Conservation (phyloP, 768 basidiomycete genomes). For the Pleurotus sapidus region DNA sequence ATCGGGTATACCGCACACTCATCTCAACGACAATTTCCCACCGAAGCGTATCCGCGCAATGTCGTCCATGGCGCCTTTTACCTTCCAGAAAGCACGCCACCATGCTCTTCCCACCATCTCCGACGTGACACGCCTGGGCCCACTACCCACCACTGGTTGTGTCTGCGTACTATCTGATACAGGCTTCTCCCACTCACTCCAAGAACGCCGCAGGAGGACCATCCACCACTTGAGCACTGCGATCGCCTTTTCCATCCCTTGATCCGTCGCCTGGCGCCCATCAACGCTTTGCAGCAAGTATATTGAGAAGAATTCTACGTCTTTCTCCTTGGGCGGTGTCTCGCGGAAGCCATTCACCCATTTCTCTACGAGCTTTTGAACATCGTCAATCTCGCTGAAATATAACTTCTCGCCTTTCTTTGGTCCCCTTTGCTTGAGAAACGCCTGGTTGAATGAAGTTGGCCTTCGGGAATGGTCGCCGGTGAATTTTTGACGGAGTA, state of each 20-base stretch:
- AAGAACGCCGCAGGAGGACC: constrained; percentile 61
- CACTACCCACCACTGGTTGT: constrained; percentile 11
- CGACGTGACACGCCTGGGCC: constrained; percentile 1
- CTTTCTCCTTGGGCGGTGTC: constrained; percentile 66
- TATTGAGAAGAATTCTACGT: constrained; percentile 71
- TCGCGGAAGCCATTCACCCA: constrained; percentile 72
- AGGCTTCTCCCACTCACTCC: constrained; percentile 52
- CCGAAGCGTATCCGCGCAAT: constrained; percentile 69
- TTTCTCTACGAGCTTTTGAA: constrained; percentile 65
- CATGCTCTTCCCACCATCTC: constrained; percentile 63
- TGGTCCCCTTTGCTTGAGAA: constrained; percentile 57
- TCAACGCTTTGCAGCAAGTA: constrained; percentile 71
- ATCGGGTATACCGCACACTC: constrained; percentile 13
- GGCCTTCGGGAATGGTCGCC: constrained; percentile 57
- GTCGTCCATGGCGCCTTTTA: constrained; percentile 66
- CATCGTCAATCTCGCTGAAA: constrained; percentile 66
- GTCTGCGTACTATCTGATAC: constrained; percentile 31
- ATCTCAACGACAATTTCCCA: constrained; percentile 62
- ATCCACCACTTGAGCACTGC: constrained; percentile 83
- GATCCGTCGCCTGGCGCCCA: constrained; percentile 49
- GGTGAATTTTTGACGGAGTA: constrained; percentile 35
- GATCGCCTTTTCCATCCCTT: constrained; percentile 64
- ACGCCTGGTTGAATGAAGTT: constrained; percentile 43
- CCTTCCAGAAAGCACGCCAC: constrained; percentile 77
- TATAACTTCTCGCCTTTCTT: constrained; percentile 52